phyloP scores from a whole-genome alignment of 345 rosid species.

The Boechera divaricarpa region DNA sequence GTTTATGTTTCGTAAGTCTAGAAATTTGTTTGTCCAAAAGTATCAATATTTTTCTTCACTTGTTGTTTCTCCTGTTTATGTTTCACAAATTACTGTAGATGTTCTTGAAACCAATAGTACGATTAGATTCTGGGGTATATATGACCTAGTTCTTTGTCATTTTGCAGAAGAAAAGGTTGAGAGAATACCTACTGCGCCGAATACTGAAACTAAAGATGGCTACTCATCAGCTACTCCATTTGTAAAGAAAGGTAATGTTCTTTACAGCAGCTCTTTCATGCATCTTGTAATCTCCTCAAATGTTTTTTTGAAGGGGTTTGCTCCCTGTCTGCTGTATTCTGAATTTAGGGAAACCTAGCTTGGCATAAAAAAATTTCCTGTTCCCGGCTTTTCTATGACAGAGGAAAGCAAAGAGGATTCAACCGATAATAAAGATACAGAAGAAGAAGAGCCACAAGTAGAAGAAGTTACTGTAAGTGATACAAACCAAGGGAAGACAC shows the following conservation, averaged over 20 bases:
- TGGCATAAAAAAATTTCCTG: background rate
- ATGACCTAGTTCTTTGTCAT: slow-evolving; percentile 30
- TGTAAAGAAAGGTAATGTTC: slow-evolving; percentile 33
- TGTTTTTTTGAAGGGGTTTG: background rate
- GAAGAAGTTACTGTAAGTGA: slow-evolving; percentile 32
- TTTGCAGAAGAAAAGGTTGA: slow-evolving; percentile 39
- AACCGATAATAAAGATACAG: slow-evolving; percentile 10
- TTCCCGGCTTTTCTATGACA: slow-evolving; percentile 12
- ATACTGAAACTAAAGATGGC: slow-evolving; percentile 33
- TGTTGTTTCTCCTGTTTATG: slow-evolving; percentile 13
- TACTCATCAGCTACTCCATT: slow-evolving; percentile 38
- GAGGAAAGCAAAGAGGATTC: slow-evolving; percentile 34
- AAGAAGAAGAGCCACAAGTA: slow-evolving; percentile 37
- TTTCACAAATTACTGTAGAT: background rate
- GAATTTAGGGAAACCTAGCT: slow-evolving; percentile 13
- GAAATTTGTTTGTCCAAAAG: background rate
- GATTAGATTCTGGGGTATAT: slow-evolving; percentile 17
- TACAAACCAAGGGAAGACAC: slow-evolving; percentile 26
- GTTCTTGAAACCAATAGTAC: slow-evolving; percentile 5
- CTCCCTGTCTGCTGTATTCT: slow-evolving; percentile 17
- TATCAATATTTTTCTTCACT: background rate
- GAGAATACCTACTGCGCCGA: slow-evolving; percentile 4
- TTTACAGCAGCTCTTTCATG: slow-evolving; percentile 1
- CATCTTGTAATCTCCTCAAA: slow-evolving; percentile 12
- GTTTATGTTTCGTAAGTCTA: slow-evolving; percentile 8